phyloP scores from a whole-genome alignment of 2,329 filamentous ascomycete species.

The Cercospora janseana region DNA sequence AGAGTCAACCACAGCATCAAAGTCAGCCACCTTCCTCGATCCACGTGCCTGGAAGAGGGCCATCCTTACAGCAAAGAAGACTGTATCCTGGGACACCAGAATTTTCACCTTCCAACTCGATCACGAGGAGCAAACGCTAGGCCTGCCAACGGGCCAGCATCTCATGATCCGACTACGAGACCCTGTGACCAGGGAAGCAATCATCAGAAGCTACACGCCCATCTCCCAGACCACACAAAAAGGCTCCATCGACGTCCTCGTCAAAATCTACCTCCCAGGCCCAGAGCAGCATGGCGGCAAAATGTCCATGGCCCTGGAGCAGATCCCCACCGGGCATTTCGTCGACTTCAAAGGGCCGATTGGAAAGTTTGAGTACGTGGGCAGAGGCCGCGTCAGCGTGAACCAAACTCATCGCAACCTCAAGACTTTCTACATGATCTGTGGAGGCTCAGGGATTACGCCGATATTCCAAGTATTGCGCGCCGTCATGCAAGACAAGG shows the following conservation, averaged over 20 bases:
- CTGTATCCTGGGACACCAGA: slow-evolving; percentile 72
- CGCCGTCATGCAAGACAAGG: slow-evolving; percentile 64
- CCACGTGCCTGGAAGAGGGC: slow-evolving; percentile 71
- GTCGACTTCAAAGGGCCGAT: slow-evolving; percentile 87
- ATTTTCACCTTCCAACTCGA: slow-evolving; percentile 80
- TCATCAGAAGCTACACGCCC: slow-evolving; percentile 86
- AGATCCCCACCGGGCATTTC: slow-evolving; percentile 66
- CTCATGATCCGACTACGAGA: slow-evolving; percentile 79
- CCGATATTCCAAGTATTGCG: slow-evolving; percentile 82
- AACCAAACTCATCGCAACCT: slow-evolving; percentile 57
- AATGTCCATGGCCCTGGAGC: slow-evolving; percentile 78
- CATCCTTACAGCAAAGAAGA: slow-evolving; percentile 64
- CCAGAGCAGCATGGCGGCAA: slow-evolving; percentile 62
- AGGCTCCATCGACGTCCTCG: slow-evolving; percentile 69
- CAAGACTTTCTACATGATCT: slow-evolving; percentile 77
- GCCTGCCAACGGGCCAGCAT: slow-evolving; percentile 81
- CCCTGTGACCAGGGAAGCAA: slow-evolving; percentile 65
- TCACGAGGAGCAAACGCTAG: slow-evolving; percentile 66
- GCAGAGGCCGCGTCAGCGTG: slow-evolving; percentile 62
- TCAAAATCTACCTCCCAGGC: slow-evolving; percentile 76
- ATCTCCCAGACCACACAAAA: slow-evolving; percentile 62
- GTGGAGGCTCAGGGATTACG: slow-evolving; percentile 86
- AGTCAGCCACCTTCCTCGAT: slow-evolving; percentile 66
- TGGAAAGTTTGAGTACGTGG: slow-evolving; percentile 78
- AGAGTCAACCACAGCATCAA: slow-evolving; percentile 42